Evolutionary conservation across 164 flowering plant species (phyloP).

Genomic region (Magnolia sinica): DNA sequence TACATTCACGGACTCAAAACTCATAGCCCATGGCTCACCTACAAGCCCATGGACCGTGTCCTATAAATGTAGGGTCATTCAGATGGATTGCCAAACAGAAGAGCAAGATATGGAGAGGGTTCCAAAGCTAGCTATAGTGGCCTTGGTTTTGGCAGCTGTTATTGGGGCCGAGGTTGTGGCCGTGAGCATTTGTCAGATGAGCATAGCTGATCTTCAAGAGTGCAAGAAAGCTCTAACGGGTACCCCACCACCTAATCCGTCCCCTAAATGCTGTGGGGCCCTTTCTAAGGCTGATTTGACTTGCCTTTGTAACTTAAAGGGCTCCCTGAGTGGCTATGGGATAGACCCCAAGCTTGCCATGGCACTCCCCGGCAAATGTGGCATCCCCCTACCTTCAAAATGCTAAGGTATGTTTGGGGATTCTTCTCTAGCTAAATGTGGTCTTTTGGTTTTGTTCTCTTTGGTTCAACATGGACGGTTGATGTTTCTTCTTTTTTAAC

Average conservation of each 20-base stretch:
- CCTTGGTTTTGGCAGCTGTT: not conserved
- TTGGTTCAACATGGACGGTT: no score
- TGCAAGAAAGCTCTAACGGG: not conserved
- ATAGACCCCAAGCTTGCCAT: constrained; percentile 51
- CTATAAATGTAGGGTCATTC: not conserved
- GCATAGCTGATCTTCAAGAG: not conserved
- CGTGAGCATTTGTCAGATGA: not conserved
- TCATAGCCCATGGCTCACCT: not conserved
- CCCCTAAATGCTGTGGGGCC: constrained; percentile 38
- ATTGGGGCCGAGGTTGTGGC: not conserved
- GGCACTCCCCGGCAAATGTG: constrained; percentile 56
- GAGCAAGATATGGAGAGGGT: not conserved
- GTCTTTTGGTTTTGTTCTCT: no score
- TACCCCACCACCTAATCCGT: constrained; percentile 20
- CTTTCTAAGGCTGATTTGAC: constrained; percentile 38
- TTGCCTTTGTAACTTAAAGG: constrained; percentile 58
- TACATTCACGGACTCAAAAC: not conserved
- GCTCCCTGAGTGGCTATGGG: constrained; percentile 40
- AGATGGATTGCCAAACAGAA: not conserved
- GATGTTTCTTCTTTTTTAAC: no score
- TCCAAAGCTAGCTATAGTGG: not conserved
- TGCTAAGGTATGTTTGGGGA: constrained; percentile 21
- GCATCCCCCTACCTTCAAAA: constrained; percentile 27
- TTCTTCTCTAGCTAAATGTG: no score
- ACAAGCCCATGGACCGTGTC: not conserved